Evolutionary conservation across 208 protist species (phyloP).

Genomic region (Trypanosoma caninum): DNA sequence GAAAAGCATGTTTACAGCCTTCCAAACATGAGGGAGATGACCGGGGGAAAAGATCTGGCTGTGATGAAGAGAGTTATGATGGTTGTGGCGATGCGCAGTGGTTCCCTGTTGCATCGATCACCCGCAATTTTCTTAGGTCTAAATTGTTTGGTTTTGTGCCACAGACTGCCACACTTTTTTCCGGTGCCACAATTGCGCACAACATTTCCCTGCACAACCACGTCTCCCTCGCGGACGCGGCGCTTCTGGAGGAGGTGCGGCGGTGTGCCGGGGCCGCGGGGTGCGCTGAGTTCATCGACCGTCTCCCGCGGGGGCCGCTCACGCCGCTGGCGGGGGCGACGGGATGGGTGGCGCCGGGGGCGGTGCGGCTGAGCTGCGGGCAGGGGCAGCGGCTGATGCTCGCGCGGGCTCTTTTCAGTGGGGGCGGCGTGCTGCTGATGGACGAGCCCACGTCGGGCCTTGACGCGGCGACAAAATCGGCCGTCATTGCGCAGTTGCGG

Average conservation of each 20-base stretch:
- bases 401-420: conserved; percentile 66
- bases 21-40: too few species aligned
- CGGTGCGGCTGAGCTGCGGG: conserved; percentile 62
- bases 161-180: conserved; percentile 60
- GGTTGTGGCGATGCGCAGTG: background rate
- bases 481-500: conserved; percentile 43
- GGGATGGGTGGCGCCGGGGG: conserved; percentile 24
- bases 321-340: conserved; percentile 36
- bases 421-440: conserved; percentile 63
- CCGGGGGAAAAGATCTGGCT: too few species aligned
- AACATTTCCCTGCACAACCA: conserved; percentile 68
- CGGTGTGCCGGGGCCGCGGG: conserved; percentile 39
- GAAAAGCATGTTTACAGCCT: too few species aligned
- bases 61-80: background rate
- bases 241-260: conserved; percentile 32
- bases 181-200: conserved; percentile 70
- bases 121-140: conserved; percentile 36
- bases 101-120: conserved; percentile 35
- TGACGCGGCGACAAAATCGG: conserved; percentile 41
- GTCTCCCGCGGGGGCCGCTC: conserved; percentile 58
- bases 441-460: conserved; percentile 76
- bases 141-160: conserved; percentile 69
- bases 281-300: conserved; percentile 52
- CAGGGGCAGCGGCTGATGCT: conserved; percentile 78
- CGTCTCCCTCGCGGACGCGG: conserved; percentile 43